Percentiles rank a stretch among this genome's conserved stretches.
phyloP scores from a whole-genome alignment of 805 yeast genomes.

The Candida chilensis region DNA sequence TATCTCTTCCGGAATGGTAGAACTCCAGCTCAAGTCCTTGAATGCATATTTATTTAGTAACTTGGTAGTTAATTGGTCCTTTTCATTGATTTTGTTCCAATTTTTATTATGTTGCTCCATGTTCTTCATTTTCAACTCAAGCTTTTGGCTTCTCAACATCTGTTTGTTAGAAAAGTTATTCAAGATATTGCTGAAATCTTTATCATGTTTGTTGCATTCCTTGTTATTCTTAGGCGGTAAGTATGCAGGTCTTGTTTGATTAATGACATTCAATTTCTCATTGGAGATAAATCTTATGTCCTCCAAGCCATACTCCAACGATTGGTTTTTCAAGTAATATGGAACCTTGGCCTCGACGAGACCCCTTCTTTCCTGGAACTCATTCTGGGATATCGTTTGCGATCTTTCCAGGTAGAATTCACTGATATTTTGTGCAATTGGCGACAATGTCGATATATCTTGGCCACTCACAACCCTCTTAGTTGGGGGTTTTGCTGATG shows the following conservation, averaged over 20 bases:
- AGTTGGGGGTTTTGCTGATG: too few species aligned
- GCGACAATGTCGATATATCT: background rate
- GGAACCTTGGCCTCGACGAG: too few species aligned
- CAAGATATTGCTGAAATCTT: slow-evolving; percentile 20
- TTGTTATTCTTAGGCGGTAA: slow-evolving; percentile 27
- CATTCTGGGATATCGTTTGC: too few species aligned
- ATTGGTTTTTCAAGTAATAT: slow-evolving; percentile 24
- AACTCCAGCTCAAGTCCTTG: slow-evolving; percentile 17
- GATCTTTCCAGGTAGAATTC: too few species aligned
- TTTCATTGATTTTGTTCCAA: background rate
- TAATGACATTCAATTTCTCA: slow-evolving; percentile 25
- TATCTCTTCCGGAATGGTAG: slow-evolving; percentile 15
- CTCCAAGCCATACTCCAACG: too few species aligned
- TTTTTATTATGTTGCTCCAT: background rate
- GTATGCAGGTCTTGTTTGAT: slow-evolving; percentile 33
- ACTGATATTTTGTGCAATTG: background rate
- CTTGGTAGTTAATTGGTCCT: background rate
- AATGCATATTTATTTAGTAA: background rate
- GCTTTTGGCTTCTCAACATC: slow-evolving; percentile 9
- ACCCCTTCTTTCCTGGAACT: too few species aligned
- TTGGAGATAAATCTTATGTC: slow-evolving; percentile 24
- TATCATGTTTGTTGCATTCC: slow-evolving; percentile 26
- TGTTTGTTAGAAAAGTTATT: slow-evolving; percentile 10
- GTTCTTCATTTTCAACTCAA: slow-evolving; percentile 16
- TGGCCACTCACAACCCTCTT: too few species aligned